Conservation (phyloP, 1,139 yeast species). For the Yamadazyma mexicana region DNA sequence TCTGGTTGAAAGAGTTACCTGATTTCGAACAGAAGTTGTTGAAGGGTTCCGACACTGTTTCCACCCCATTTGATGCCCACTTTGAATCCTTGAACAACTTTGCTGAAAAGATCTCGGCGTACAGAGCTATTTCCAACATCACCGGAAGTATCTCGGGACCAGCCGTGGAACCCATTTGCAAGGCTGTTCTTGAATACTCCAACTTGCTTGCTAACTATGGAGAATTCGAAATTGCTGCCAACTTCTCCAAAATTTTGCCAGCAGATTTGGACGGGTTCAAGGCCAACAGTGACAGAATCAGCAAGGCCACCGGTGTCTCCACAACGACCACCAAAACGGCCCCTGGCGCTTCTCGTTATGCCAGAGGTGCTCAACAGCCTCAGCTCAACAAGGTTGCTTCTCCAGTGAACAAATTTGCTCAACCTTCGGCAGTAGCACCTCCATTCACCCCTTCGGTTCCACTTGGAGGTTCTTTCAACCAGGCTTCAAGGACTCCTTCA, state of each 20-base stretch:
- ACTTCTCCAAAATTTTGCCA: constrained; percentile 70
- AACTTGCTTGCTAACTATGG: constrained; percentile 81
- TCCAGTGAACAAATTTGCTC: constrained; percentile 5
- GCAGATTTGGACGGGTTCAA: constrained; percentile 44
- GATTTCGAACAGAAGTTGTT: constrained; percentile 55
- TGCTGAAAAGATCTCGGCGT: constrained; percentile 80
- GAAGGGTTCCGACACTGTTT: constrained; percentile 33
- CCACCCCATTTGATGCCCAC: constrained; percentile 82
- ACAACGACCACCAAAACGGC: constrained; percentile 1
- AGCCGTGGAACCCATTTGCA: constrained; percentile 52
- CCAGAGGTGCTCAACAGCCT: constrained; percentile 5
- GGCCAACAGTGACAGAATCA: constrained; percentile 74
- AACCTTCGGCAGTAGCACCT: constrained; percentile 3
- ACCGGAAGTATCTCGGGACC: constrained; percentile 45
- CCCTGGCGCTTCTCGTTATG: neutral
- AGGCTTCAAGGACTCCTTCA: neutral
- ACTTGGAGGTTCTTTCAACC: constrained; percentile 2
- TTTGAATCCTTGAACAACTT: constrained; percentile 78
- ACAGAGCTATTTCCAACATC: constrained; percentile 54
- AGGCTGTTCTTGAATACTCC: constrained; percentile 73
- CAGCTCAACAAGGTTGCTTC: constrained; percentile 8
- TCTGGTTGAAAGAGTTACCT: constrained; percentile 83
- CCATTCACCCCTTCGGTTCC: constrained; percentile 10
- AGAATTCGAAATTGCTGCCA: constrained; percentile 76
- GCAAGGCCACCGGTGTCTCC: constrained; percentile 46